Base-by-base conservation (phyloP, 2,329 filamentous ascomycete species). In the Scorias spongiosa region DNA sequence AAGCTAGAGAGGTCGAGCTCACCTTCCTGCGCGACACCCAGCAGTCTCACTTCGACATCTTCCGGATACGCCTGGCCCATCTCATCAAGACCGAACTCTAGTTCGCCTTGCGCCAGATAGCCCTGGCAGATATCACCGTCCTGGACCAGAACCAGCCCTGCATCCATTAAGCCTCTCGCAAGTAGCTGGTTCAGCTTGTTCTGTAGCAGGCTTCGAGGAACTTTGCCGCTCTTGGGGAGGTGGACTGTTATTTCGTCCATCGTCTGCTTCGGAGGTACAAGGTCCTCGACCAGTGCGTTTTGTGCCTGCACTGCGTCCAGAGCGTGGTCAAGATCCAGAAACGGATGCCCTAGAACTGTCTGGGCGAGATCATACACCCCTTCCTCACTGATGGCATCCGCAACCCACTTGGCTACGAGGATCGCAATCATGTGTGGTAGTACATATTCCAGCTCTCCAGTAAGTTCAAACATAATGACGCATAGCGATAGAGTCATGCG, bases 391-490 rank as follows among this genome's bases (percentile, higher is more conserved):
- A 78, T 63, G 2, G 65, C 62, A 53, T 78, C 74, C 1, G 74
- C 73, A 5, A 70, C 66, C 72, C 72, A 78, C 57, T 77, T 77
- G 0, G 73, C 71, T 0, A 74, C 66, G 5, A 78, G 62, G 44
- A 78, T 77, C 6, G 74, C 72, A 17, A 75, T 66, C 72, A 76
- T 77, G 48, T 74, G 69, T 10, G 74, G 72, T 1, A 75, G 61
- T 9, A 73, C 67, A 54, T 75, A 76, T 46, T 73, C 68, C 7
- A 76, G 65, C 50, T 76, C 72, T 34, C 74, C 74, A 0, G 74
- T 77, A 7, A 78, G 63, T 54, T 75, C 73, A 55, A 77, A 76
- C 72, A 77, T 76, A 57, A 77, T 75, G 34, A 77, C 74, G 8
- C 69, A 68, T 6, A 78, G 63, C 2, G 68, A 71, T 9, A 76